Conservation (phyloP, 2,329 filamentous ascomycete species). For the Tolypocladium nubicola region DNA sequence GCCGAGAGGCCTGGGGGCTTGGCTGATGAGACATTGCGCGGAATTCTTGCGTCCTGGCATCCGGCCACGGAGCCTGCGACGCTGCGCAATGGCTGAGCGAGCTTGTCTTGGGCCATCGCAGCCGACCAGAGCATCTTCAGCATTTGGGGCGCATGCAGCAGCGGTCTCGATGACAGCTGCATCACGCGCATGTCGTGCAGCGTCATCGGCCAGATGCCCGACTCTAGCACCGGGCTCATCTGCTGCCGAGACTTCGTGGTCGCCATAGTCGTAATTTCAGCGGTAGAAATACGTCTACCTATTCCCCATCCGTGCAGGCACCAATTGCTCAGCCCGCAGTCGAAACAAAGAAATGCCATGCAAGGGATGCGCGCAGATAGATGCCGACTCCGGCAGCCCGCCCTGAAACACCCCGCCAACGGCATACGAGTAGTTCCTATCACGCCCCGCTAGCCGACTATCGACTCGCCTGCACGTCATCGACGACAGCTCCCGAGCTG, state of each 20-base stretch:
- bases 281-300: background rate
- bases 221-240: no score
- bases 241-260: no score
- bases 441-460: background rate
- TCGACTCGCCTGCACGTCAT: background rate
- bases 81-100: background rate
- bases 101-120: background rate
- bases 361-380: background rate
- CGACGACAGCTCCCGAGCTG: background rate
- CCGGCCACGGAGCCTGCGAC: background rate
- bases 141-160: background rate
- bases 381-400: background rate
- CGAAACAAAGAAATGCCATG: background rate
- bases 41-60: background rate
- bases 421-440: background rate
- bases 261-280: background rate
- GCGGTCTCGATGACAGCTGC: background rate
- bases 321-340: background rate
- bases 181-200: background rate
- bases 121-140: background rate
- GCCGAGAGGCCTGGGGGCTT: background rate
- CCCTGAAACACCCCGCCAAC: background rate
- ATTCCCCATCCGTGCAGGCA: background rate
- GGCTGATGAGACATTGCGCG: background rate
- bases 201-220: no score